Base-by-base conservation (phyloP, 176 grass and related monocot species). In the Leersia perrieri region DNA sequence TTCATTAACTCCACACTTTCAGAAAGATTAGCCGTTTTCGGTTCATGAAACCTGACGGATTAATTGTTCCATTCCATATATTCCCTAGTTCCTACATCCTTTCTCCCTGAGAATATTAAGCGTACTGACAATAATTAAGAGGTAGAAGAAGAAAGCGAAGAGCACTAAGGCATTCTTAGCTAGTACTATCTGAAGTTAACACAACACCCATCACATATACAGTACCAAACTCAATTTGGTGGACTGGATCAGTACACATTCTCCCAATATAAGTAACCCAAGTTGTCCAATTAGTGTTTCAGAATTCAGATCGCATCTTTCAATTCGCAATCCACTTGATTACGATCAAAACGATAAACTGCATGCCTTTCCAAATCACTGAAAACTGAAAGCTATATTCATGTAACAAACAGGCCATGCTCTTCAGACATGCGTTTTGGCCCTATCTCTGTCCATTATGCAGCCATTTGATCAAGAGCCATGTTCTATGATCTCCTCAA, bases 371-470 rank as follows among this genome's bases (percentile, higher is more conserved):
- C 74, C 66, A 78, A 32, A 14, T 14, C 7, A 12, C 14, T 3
- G 47, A n/a, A 63, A 6, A 44, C 74, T 78, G 26, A 44, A 11
- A 40, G 12, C 3, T 42, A 67, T 34, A 36, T 1, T 60, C 42
- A 31, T 73, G 35, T 31, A 62, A 49, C 39, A 34, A 63, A 64
- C 68, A 39, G 81, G 32, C 29, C 81, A 53, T 69, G 76, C 20
- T 30, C 8, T 47, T 80, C 38, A 38, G 40, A 64, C 47, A 51
- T 29, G 22, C 41, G 2, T 60, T 70, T 75, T 83, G 74, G 76
- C 68, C 11, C 13, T 47, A 77, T 79, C 60, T 22, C 2, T 89
- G 76, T 53, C 63, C 76, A 67, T 70, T 41, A 80, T 33, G 38
- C 70, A 69, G 51, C 70, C 25, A 36, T 25, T 13, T 34, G 71